Evolutionary conservation across 352 stramenopile genomes (phyloP), one percentile per base, ranked within the genome.

Genomic region (Phytophthora parvispora): DNA sequence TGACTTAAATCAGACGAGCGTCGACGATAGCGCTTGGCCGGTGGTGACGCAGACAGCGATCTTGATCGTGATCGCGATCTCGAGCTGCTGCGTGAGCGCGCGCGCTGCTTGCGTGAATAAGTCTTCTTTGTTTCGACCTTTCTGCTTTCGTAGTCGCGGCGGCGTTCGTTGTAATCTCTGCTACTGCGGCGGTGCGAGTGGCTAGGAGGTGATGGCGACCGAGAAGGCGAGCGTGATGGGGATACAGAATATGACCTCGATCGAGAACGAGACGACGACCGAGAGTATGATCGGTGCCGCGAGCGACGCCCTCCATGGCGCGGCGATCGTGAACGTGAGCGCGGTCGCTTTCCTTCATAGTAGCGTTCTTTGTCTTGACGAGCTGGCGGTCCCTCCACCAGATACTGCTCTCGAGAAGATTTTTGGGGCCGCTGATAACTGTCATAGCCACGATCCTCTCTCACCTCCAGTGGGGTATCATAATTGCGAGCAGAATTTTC

Each of bases 181-280:
- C 55, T 71, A 24, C 60, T 74, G n/a, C 53, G 69, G 53, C 52
- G 65, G 38, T 72, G 51, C 6, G 64, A 70, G 28, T 54, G 64
- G 54, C 57, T 66, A 24, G 31, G 51, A 31, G 59, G 67, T 27
- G 69, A 73, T 22, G 54, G 69, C 7, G 72, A 75, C 15, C 61
- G 70, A 34, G 68, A 68, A 48, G 65, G 62, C 18, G 57, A 72
- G 42, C 64, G 51, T 29, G 68, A 67, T 34, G 55, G 69, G 16
- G 78, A 87, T 36, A 55, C 50, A 31, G 69, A 84, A 48, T 74
- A 71, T 7, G 78, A 89, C 9, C 61, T 64, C 4, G 80, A 93
- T 1, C 59, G 76, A 16, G 80, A 89, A 3, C 73, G 67, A 28
- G 84, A 81, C 20, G 67, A 79, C 15, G 77, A 82, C 10, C 70